Evolutionary conservation across 257 asterid genomes (phyloP).

Genomic region (Solanum piurae): DNA sequence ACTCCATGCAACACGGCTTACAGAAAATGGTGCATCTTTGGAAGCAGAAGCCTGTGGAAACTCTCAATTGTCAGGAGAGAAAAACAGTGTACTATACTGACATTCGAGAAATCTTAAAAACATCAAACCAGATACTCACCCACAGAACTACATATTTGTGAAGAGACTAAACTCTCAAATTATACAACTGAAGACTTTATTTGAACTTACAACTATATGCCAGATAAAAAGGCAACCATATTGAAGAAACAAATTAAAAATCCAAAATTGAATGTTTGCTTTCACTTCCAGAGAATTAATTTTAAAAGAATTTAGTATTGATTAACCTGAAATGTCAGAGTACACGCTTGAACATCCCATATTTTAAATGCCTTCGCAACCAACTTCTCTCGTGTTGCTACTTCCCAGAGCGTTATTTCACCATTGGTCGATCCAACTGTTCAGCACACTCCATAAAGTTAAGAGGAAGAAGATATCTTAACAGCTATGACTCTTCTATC

Average conservation of each 20-base stretch:
- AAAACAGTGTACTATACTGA: neutral
- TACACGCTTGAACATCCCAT: conserved; percentile 72
- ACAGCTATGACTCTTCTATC: neutral
- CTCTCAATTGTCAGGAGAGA: conserved; percentile 15
- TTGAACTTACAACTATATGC: neutral
- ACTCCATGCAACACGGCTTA: conserved; percentile 88
- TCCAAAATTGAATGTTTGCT: neutral
- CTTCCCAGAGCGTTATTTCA: conserved; percentile 88
- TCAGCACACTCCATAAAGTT: neutral
- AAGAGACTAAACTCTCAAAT: neutral
- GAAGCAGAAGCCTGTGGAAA: conserved; percentile 74
- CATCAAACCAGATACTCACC: neutral
- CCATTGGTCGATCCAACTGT: conserved; percentile 92
- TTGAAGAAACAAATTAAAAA: neutral
- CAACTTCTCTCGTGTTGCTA: conserved; percentile 73
- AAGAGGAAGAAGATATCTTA: neutral
- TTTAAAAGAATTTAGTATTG: neutral
- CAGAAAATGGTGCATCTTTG: conserved; percentile 83
- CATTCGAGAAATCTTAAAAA: neutral
- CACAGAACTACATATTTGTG: neutral
- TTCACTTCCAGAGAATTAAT: neutral
- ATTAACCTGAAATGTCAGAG: conserved; percentile 68
- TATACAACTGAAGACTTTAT: neutral
- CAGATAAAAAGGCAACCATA: neutral
- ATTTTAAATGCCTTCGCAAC: conserved; percentile 73